Evolutionary conservation across 208 protist genomes (phyloP), one percentile per base, ranked within the genome.

Genomic region (Trypanosoma conorhini): DNA sequence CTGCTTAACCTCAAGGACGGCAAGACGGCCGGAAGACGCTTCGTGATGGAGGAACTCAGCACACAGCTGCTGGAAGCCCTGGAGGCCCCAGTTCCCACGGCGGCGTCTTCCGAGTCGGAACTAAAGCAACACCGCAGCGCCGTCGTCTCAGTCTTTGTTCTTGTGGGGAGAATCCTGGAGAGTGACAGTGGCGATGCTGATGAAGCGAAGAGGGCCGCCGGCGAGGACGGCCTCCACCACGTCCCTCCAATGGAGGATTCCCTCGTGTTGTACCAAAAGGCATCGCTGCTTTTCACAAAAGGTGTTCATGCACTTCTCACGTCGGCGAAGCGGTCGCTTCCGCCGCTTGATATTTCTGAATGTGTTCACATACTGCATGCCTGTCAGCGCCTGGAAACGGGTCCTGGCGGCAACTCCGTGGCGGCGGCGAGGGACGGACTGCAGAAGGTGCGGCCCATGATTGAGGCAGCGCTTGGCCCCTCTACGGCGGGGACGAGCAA

Each of bases 1-100:
- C 59, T 96, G 50, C 21, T 91, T 1, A 87, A 81, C 67, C 59
- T 96, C 26, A 55, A 42, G 30, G 91, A 96, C 57, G 91, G 91
- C 15, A 66, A 61, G 12, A 83, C 74, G 3, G 62, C 64, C 12
- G 91, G 91, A 4, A 38, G 72, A 46, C 28, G 42, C 12, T 89
- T 94, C 74, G 67, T 96, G 7, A 56, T 82, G 28, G 62, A 69
- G 33, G 74, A 76, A 33, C 79, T 95, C 33, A 76, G 78, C 59
- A 17, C 40, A 33, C 55, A n/a, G 17, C 55, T 75, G 55, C 42
- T 71, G 30, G 5, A 22, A 30, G 46, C 54, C 46, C 63, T 61
- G 58, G 72, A 70, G 30, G 28, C 61, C 0, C 58, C 42, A n/a
- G 35, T 44, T 44, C 9, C 12, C 50, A 22, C 52, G 7, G 52